Base-by-base conservation (phyloP, 768 basidiomycete species). In the Suillus subluteus region DNA sequence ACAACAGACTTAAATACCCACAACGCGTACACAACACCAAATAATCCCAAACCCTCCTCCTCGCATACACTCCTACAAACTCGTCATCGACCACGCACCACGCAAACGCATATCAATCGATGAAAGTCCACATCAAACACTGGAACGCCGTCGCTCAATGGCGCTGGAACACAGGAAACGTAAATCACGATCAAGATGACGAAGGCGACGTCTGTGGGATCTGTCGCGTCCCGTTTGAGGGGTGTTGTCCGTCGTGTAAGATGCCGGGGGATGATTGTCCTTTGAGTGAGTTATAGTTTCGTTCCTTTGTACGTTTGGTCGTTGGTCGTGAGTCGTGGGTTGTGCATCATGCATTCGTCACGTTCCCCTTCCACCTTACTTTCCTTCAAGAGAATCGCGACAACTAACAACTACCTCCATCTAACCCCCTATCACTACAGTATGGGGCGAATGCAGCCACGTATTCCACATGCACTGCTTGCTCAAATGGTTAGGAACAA, bases 401-500 rank as follows among this genome's bases (percentile, higher is more conserved):
- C 5, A 35, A 16, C 15, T 52, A 6, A 52, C 26, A 8, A 52
- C 6, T 7, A 16, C 26, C 6, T 13, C 18, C 54, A 55, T 32
- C 52, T 13, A 6, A 32, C 5, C 2, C 7, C 12, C 35, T 52
- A 12, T 50, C 5, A 56, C 6, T 4, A 56, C 12, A 99, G 97
- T 99, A 63, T 99, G 96, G 94, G 98, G 98, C 41, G 91, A 98
- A 79, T 99, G 97, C 74, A 94, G 89, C 7, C 98, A 99, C 76
- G 89, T 98, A 65, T 99, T 99, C 74, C 98, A 99, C 76, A 96
- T 98, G 94, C 97, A 99, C 76, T 99, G 97, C 79, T 80, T 99
- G 15, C 84, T 97, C 69, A 98, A 98, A 77, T 99, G 98, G 98
- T 87, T 98, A 67, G 90, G 90, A 4, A 96, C 96, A 0, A 81